Evolutionary conservation across 2,329 filamentous ascomycete species (phyloP).

Genomic region (Orbilia oligospora): DNA sequence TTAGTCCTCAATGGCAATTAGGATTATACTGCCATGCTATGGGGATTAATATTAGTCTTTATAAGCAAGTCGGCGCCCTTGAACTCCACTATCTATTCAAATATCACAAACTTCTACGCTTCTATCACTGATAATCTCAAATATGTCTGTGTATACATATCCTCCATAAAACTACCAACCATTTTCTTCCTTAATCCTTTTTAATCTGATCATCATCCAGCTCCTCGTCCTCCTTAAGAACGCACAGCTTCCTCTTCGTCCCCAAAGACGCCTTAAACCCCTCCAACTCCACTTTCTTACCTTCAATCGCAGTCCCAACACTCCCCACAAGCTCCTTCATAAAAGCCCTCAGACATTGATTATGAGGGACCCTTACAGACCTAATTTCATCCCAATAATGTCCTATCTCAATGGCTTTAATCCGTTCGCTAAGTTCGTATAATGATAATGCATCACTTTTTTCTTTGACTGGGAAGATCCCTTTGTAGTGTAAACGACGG

Average conservation of each 20-base stretch:
- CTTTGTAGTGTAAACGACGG: slow-evolving; percentile 42
- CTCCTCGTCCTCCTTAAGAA: slow-evolving; percentile 36
- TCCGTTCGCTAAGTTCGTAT: slow-evolving; percentile 34
- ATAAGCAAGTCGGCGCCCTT: no score
- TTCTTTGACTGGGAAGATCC: slow-evolving; percentile 45
- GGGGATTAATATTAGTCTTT: no score
- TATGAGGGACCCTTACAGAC: slow-evolving; percentile 13
- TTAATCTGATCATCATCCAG: not conserved
- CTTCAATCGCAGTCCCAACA: slow-evolving; percentile 16
- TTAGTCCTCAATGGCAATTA: no score
- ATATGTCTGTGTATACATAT: no score
- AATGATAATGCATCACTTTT: slow-evolving; percentile 49
- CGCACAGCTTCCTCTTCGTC: slow-evolving; percentile 43
- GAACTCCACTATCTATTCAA: no score
- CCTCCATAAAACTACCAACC: no score
- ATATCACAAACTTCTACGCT: no score
- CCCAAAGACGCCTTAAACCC: slow-evolving; percentile 31
- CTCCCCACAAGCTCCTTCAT: not conserved
- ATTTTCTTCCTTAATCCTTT: not conserved
- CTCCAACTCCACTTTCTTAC: slow-evolving; percentile 24
- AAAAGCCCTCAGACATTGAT: slow-evolving; percentile 12
- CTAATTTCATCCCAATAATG: slow-evolving; percentile 32
- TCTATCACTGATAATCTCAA: no score
- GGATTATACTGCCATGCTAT: no score
- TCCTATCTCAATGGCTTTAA: slow-evolving; percentile 44